Base-by-base conservation (phyloP, 106 monocot species). In the Dactylorhiza incarnata region DNA sequence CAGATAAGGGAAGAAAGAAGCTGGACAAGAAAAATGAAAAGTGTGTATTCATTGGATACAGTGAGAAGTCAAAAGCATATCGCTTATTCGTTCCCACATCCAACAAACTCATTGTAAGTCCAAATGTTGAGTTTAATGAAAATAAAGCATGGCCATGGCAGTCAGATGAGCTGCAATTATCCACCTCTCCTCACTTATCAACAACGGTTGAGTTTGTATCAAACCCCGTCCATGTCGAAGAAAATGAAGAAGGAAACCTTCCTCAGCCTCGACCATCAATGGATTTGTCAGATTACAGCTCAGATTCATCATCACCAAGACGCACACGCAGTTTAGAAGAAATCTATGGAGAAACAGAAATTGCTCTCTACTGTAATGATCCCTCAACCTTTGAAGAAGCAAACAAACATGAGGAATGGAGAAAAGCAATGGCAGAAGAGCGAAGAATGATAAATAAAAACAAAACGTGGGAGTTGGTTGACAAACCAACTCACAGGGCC, bases 51-150 rank as follows among this genome's bases (percentile, higher is more conserved):
- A n/a, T n/a, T n/a, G n/a, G n/a, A n/a, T n/a, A n/a, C n/a, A n/a
- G n/a, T n/a, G n/a, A n/a, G n/a, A n/a, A n/a, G n/a, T n/a, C n/a
- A n/a, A n/a, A n/a, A n/a, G n/a, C n/a, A n/a, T n/a, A 76, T 58
- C 25, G 76, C 6, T 11, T 76, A 16, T 81, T 59, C 43, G 55
- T 58, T 47, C 76, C 69, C n/a, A n/a, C n/a, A n/a, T n/a, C n/a
- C n/a, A n/a, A n/a, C n/a, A n/a, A n/a, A n/a, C n/a, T n/a, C n/a
- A 14, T 11, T 1, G 47, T 76, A 13, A 71, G n/a, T 5, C 52
- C 55, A 46, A 76, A 81, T 55, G 76, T 55, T 1, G 47, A 44
- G 14, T 75, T 76, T 43, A 45, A 63, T 6, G 62, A 75, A 7
- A 58, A 76, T 26, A 13, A 17, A 29, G 9, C 29, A 3, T n/a